Base-by-base conservation (phyloP, 257 asterid genomes). In the Anisodus tanguticus region DNA sequence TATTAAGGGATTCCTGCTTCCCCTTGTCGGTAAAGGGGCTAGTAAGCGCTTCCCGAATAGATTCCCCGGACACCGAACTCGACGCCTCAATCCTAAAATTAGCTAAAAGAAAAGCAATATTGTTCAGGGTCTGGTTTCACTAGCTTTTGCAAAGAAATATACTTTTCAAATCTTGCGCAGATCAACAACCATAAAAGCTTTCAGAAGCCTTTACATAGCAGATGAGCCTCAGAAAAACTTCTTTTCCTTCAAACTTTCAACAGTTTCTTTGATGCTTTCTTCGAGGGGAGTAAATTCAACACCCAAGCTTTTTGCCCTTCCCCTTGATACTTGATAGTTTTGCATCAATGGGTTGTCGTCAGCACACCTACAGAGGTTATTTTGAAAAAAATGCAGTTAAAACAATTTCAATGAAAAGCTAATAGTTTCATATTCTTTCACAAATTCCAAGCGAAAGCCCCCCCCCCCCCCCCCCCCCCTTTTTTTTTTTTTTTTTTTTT, bases 171-270 rank as follows among this genome's bases (percentile, higher is more conserved):
- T 15, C 26, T 58, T 58, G 26, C 26, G 6, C 1, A 58, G 9
- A 0, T 58, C 8, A 70, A 41, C 76, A 13, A 68, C 62, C 81
- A 11, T 3, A 74, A 49, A 22, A 74, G 58, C 54, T 17, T 45
- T 71, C 9, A 43, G 79, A 71, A 9, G 41, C 4, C 2, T 10
- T 88, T 86, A 90, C 39, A 83, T 76, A 7, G 89, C 85, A 15
- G 87, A 83, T 62, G 87, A 82, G 51, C 86, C 77, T 76, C 85
- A 84, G 49, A 86, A 79, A 63, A 92, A 90, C 83, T 69, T 81
- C 85, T 93, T 92, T 90, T 92, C 95, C 89, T 87, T 90, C 85
- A 93, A 89, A 88, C 96, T 93, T 79, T 93, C 94, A 2, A 93
- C 93, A 70, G 95, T 91, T 83, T 90, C 95, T 90, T 86, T 91